These are phyloP conservation scores for Aspergillus persii DNA, from an alignment of 2,329 filamentous ascomycete genomes.

Conservation along the genomic window DNA sequence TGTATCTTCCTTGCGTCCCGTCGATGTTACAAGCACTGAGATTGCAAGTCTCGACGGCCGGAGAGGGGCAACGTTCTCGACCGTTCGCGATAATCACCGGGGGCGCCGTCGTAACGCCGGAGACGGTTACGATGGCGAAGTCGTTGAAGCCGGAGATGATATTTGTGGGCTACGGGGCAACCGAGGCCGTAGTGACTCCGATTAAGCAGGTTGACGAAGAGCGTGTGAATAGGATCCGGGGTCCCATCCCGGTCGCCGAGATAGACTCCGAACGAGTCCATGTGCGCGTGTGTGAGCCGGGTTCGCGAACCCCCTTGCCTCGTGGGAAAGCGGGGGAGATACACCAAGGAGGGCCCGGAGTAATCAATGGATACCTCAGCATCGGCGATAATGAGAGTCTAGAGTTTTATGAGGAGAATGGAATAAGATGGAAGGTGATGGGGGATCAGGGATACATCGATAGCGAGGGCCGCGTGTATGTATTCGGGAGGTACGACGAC, in stretches of 20 bases:
- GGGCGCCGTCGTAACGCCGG: background rate
- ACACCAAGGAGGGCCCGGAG: conserved; percentile 3
- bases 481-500: conserved; percentile 7
- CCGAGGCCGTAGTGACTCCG: background rate
- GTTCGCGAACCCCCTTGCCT: background rate
- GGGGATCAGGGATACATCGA: conserved; percentile 6
- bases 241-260: background rate
- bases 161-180: conserved; percentile 4
- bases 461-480: background rate
- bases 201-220: background rate
- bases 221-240: background rate
- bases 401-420: background rate
- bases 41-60: background rate
- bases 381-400: background rate
- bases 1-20: conserved; percentile 5
- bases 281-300: conserved; percentile 1
- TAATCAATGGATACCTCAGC: conserved; percentile 5
- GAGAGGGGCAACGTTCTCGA: background rate
- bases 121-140: background rate
- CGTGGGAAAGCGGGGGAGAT: conserved; percentile 2
- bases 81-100: conserved; percentile 1
- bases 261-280: background rate
- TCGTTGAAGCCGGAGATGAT: background rate
- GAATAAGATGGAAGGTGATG: background rate
- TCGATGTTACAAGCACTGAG: conserved; percentile 5